Evolutionary conservation across 495 filamentous ascomycete genomes (phyloP).

Genomic region (Xylona heveae): DNA sequence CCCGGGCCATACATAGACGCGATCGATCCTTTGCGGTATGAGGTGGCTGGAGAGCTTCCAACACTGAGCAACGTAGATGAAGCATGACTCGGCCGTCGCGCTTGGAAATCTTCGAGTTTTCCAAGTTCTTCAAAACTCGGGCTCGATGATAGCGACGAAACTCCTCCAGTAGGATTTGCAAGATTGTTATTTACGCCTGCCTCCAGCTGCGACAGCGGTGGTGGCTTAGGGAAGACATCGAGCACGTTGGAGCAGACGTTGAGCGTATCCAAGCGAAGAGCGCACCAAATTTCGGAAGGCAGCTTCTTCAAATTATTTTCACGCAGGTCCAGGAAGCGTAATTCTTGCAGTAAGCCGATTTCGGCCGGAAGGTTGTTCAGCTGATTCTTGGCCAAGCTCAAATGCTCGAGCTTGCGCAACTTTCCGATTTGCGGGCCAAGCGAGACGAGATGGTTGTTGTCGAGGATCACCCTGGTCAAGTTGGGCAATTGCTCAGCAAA

Average conservation of each 20-base stretch:
- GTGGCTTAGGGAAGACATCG: slow-evolving; percentile 72
- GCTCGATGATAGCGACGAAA: slow-evolving; percentile 21
- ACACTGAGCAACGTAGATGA: slow-evolving; percentile 59
- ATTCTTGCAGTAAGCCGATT: slow-evolving; percentile 65
- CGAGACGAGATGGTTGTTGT: slow-evolving; percentile 89
- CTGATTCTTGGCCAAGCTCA: slow-evolving; percentile 83
- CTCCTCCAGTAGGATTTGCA: not conserved
- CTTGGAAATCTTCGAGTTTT: slow-evolving; percentile 36
- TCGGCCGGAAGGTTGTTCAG: slow-evolving; percentile 63
- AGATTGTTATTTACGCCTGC: slow-evolving; percentile 7
- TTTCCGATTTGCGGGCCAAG: slow-evolving; percentile 68
- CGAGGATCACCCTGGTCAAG: slow-evolving; percentile 66
- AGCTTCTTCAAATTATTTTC: slow-evolving; percentile 81
- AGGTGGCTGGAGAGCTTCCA: slow-evolving; percentile 42
- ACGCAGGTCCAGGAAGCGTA: slow-evolving; percentile 66
- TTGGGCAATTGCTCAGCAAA: slow-evolving; percentile 76
- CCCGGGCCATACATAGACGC: slow-evolving; percentile 55
- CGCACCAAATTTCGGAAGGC: slow-evolving; percentile 85
- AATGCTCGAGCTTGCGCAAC: slow-evolving; percentile 63
- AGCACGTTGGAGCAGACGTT: slow-evolving; percentile 92
- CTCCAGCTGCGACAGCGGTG: slow-evolving; percentile 33
- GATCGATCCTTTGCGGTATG: slow-evolving; percentile 57
- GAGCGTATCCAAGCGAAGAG: slow-evolving; percentile 65
- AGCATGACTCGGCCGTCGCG: slow-evolving; percentile 64
- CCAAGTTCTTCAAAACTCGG: slow-evolving; percentile 61